Evolutionary conservation across 257 asterid species (phyloP), one percentile per base, ranked within the genome.

Genomic region (Salvia hispanica): DNA sequence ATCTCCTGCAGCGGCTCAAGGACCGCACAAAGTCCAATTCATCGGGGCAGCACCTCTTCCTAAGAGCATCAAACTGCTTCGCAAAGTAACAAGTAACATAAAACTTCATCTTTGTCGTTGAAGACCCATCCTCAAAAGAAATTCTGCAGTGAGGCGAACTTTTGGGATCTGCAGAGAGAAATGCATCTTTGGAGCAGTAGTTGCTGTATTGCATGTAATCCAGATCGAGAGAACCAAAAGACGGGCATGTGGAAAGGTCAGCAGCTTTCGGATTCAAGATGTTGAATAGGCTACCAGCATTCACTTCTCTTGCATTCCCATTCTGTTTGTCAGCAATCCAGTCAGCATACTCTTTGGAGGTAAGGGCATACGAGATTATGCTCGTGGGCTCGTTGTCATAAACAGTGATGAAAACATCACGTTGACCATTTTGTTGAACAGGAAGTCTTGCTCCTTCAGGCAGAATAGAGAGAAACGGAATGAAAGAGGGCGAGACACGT

Each of bases 301-400:
- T 81, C 59, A 75, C 67, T 46, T 77, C 77, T 71, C 75, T 70
- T 64, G 74, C 88, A 21, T 66, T 51, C 66, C 67, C 74, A 50
- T 67, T 75, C 13, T 83, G 73, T 70, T 65, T 75, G 71, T 73
- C 83, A 25, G 56, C 37, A 53, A 86, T 51, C 89, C 90, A 81
- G 69, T 85, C 87, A 21, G 81, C 85, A 33, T 91, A 82, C 39
- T 87, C 89, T 70, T 76, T 88, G 37, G 96, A 81, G 43, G 86
- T 73, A 18, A 94, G 90, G 13, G 88, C 96, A 42, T 85, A 94
- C 0, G 96, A 82, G 63, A 94, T 89, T 52, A 91, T 79, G 85
- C 97, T 94, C 0, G 96, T 84, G 3, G 96, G 98, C 84, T 94
- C 99, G 1, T 86, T 74, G 36, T 94, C 99, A 39, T 87, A 91